A percentile compares a stretch with the other conserved stretches of the same genome.
Conservation (phyloP, 2,329 filamentous ascomycete species). For the Aspergillus terreus region DNA sequence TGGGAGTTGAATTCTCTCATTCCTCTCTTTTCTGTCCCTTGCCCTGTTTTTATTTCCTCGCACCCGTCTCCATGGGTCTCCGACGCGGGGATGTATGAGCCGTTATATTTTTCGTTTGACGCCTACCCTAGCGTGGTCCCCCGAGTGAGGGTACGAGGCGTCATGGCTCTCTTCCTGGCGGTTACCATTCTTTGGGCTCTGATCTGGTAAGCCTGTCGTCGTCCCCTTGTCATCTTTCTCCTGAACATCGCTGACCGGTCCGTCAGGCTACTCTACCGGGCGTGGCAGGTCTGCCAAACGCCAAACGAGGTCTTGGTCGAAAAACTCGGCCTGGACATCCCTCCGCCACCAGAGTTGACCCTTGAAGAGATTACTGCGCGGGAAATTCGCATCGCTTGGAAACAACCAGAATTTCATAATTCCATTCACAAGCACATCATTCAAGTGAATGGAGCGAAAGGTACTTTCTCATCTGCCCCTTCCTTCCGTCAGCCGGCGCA, state of each 20-base stretch:
- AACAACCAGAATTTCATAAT: conserved; percentile 62
- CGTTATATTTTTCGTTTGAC: conserved; percentile 43
- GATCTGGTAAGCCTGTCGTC: conserved; percentile 39
- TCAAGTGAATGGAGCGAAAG: conserved; percentile 88
- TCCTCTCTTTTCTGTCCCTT: conserved; percentile 5
- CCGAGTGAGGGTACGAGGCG: conserved; percentile 45
- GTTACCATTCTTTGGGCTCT: conserved; percentile 47
- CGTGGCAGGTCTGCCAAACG: conserved; percentile 83
- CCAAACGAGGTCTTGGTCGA: conserved; percentile 87
- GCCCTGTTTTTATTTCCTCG: conserved; percentile 5
- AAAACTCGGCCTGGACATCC: conserved; percentile 90
- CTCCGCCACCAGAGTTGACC: conserved; percentile 81
- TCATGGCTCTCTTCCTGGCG: conserved; percentile 48
- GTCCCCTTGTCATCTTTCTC: not conserved
- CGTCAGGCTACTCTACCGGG: conserved; percentile 74
- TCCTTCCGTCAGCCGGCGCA: not conserved
- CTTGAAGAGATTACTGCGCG: conserved; percentile 84
- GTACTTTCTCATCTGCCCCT: conserved; percentile 43
- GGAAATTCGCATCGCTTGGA: conserved; percentile 88
- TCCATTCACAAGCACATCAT: conserved; percentile 84
- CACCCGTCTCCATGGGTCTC: conserved; percentile 29
- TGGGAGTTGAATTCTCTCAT: not conserved
- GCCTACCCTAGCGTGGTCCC: conserved; percentile 45
- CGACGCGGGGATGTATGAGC: conserved; percentile 45
- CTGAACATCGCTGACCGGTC: conserved; percentile 1